Conservation (phyloP, 179 eudicot species). For the Amaranthus tricolor region DNA sequence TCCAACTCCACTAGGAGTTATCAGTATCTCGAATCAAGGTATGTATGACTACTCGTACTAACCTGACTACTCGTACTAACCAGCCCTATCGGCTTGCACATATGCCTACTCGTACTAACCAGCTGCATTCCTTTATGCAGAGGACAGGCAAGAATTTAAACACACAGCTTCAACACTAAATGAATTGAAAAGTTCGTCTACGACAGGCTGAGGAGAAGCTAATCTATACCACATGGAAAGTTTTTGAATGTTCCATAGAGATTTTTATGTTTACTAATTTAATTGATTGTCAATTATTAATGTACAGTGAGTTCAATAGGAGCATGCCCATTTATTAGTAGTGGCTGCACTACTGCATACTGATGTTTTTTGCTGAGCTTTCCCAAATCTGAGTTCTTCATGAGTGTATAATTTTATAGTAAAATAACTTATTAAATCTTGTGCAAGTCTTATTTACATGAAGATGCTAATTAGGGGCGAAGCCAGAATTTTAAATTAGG, state of each 20-base stretch:
- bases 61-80: slow-evolving; percentile 1
- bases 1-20: slow-evolving; percentile 50
- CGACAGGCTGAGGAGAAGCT: slow-evolving; percentile 61
- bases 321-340: slow-evolving; percentile 18
- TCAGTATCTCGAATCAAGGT: slow-evolving; percentile 80
- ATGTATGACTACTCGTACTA: slow-evolving; percentile 45
- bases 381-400: slow-evolving; percentile 11
- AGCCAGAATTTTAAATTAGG: too few relatives aligned
- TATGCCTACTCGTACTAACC: background rate
- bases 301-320: slow-evolving; percentile 28
- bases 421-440: too few relatives aligned
- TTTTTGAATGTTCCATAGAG: slow-evolving; percentile 49
- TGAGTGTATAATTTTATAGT: too few relatives aligned
- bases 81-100: too few relatives aligned
- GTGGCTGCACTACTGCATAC: slow-evolving; percentile 3
- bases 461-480: too few relatives aligned
- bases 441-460: too few relatives aligned
- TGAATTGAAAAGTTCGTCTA: slow-evolving; percentile 45
- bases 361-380: slow-evolving; percentile 18
- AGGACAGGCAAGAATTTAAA: slow-evolving; percentile 43
- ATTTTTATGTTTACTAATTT: background rate
- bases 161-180: slow-evolving; percentile 41
- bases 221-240: slow-evolving; percentile 82
- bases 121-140: slow-evolving; percentile 34
- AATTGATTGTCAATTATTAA: slow-evolving; percentile 20